Percentiles rank a stretch among this genome's conserved stretches.
Evolutionary conservation across 2,329 filamentous ascomycete genomes (phyloP).

Genomic region (Pseudogymnoascus sp.): DNA sequence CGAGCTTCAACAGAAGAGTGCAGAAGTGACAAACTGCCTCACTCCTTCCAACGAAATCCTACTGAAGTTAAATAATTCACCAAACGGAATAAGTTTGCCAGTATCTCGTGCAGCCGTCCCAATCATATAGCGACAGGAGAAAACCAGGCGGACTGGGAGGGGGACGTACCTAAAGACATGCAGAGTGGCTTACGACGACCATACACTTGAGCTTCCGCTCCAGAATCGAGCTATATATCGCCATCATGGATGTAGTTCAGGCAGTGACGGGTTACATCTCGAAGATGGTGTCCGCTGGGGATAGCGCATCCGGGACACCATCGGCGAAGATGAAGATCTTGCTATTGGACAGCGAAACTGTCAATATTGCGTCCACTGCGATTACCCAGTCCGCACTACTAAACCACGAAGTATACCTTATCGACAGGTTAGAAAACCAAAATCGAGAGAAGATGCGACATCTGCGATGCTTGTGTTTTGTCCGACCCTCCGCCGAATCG

Average conservation of each 20-base stretch:
- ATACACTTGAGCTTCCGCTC: conserved; percentile 1
- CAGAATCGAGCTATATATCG: neutral
- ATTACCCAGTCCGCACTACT: conserved; percentile 92
- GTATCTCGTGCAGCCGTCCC: neutral
- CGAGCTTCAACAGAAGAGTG: neutral
- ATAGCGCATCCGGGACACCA: conserved; percentile 55
- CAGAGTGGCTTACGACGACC: neutral
- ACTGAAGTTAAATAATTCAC: neutral
- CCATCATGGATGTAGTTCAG: conserved; percentile 82
- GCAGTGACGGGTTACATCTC: conserved; percentile 90
- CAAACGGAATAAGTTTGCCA: neutral
- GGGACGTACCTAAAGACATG: neutral
- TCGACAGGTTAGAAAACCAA: conserved; percentile 85
- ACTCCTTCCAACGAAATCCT: neutral
- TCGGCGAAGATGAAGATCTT: conserved; percentile 98
- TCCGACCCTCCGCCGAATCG: conserved; percentile 84
- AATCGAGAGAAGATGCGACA: conserved; percentile 97
- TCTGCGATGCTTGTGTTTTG: conserved; percentile 83
- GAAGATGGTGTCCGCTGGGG: conserved; percentile 85
- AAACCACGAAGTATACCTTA: conserved; percentile 92
- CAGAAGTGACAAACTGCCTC: neutral
- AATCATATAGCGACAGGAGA: neutral
- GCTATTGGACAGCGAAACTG: conserved; percentile 85
- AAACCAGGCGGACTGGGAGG: neutral
- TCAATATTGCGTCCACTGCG: conserved; percentile 87